Percentiles rank a stretch among this genome's conserved stretches.
Evolutionary conservation across 805 yeast species (phyloP).

Genomic region (Pichia rugopelliculosa): DNA sequence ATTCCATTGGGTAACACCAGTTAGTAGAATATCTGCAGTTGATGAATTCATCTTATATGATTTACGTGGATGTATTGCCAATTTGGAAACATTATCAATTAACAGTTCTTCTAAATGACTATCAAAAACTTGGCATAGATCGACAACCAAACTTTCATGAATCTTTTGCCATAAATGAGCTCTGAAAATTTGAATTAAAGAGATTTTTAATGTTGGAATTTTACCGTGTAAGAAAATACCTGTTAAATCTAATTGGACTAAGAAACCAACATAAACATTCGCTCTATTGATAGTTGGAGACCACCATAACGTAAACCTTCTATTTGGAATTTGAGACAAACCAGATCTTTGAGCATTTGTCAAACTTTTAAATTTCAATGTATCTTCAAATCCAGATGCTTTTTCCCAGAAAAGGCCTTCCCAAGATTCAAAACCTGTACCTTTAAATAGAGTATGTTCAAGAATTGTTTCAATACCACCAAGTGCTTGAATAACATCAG

Average conservation of each 20-base stretch:
- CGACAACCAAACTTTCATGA: conserved; percentile 92
- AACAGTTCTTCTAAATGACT: conserved; percentile 76
- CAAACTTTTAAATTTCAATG: conserved; percentile 86
- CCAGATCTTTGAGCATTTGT: conserved; percentile 98
- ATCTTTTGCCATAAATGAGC: conserved; percentile 99
- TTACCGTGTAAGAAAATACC: conserved; percentile 97
- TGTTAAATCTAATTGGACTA: conserved; percentile 91
- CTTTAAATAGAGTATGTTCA: conserved; percentile 91
- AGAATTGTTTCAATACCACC: conserved; percentile 96
- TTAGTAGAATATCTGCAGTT: conserved; percentile 79
- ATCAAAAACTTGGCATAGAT: conserved; percentile 86
- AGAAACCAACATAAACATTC: conserved; percentile 93
- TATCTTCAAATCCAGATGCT: conserved; percentile 94
- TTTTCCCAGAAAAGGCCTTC: conserved; percentile 99
- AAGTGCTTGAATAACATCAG: conserved; percentile 93
- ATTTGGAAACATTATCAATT: conserved; percentile 80
- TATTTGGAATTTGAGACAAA: conserved; percentile 92
- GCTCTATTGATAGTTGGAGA: conserved; percentile 98
- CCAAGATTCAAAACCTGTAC: conserved; percentile 97
- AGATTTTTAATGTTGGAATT: conserved; percentile 92
- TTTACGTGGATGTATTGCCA: conserved; percentile 92
- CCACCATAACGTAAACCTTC: conserved; percentile 99
- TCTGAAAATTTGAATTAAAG: conserved; percentile 90
- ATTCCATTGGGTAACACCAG: conserved; percentile 74
- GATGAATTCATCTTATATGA: conserved; percentile 97